Evolutionary conservation across 176 grass and related monocot species (phyloP).

Genomic region (Musa troglodytarum): DNA sequence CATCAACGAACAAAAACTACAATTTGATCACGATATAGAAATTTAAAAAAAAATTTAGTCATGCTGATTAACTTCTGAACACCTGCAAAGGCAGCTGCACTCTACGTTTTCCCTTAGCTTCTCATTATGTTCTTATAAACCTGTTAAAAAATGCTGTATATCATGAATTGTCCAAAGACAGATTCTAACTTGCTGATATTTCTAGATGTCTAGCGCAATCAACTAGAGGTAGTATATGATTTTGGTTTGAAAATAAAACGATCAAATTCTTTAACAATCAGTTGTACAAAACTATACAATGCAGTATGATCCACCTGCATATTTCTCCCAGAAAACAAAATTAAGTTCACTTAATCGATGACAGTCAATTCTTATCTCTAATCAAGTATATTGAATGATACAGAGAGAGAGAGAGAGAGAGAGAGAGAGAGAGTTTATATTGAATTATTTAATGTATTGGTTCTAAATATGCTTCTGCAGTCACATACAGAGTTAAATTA

Average conservation of each 20-base stretch:
- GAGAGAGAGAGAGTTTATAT: background rate
- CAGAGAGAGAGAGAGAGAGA: no score
- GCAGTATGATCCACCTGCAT: no score
- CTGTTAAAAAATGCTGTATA: slow-evolving; percentile 25
- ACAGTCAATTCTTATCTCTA: no score
- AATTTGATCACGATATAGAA: background rate
- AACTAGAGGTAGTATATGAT: background rate
- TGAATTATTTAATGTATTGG: background rate
- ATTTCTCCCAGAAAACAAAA: no score
- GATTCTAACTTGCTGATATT: background rate
- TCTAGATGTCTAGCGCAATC: background rate
- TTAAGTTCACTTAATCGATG: no score
- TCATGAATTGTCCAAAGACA: background rate
- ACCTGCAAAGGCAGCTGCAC: slow-evolving; percentile 6
- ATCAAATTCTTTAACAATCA: no score
- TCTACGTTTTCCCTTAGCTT: slow-evolving; percentile 41
- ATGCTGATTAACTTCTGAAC: background rate
- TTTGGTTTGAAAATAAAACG: background rate
- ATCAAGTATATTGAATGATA: no score
- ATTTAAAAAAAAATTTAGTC: background rate
- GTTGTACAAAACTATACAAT: no score
- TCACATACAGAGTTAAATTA: background rate
- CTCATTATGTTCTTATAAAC: slow-evolving; percentile 41
- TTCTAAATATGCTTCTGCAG: background rate
- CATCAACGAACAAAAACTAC: background rate